phyloP scores from a whole-genome alignment of 345 rosid genomes.

The Brassica juncea region DNA sequence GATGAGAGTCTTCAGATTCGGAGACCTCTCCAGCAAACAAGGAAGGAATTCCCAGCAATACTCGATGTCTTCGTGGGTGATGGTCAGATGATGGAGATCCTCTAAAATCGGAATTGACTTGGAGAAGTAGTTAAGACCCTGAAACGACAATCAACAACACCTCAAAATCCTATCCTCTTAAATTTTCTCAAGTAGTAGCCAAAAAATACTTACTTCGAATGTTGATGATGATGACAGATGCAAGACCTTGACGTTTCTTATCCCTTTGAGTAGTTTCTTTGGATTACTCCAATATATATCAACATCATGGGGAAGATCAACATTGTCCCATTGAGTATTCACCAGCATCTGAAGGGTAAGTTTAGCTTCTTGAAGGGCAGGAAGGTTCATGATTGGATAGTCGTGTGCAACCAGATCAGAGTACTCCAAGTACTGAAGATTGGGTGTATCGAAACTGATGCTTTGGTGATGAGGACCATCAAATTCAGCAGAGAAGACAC shows the following conservation, averaged over 20 bases:
- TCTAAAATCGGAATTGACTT: not conserved
- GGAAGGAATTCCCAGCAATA: not conserved
- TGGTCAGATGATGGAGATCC: not conserved
- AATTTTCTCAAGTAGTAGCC: not conserved
- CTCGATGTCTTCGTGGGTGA: not conserved
- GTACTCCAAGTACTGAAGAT: no score
- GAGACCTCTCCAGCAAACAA: not conserved
- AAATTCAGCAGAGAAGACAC: no score
- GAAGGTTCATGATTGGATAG: no score
- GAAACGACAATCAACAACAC: not conserved
- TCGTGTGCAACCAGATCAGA: no score
- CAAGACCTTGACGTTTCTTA: not conserved
- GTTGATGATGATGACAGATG: not conserved
- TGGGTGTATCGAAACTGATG: no score
- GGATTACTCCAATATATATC: not conserved
- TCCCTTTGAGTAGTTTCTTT: not conserved
- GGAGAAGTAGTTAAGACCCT: not conserved
- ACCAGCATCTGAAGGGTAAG: no score
- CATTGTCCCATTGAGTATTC: no score
- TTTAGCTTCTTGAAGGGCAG: no score
- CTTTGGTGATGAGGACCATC: no score
- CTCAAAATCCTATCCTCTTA: not conserved
- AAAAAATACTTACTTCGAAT: not conserved
- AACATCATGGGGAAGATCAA: not conserved
- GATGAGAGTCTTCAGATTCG: not conserved